These are phyloP conservation scores for Vigna trinervia DNA, from an alignment of 306 rosid genomes.

Conservation along the genomic window DNA sequence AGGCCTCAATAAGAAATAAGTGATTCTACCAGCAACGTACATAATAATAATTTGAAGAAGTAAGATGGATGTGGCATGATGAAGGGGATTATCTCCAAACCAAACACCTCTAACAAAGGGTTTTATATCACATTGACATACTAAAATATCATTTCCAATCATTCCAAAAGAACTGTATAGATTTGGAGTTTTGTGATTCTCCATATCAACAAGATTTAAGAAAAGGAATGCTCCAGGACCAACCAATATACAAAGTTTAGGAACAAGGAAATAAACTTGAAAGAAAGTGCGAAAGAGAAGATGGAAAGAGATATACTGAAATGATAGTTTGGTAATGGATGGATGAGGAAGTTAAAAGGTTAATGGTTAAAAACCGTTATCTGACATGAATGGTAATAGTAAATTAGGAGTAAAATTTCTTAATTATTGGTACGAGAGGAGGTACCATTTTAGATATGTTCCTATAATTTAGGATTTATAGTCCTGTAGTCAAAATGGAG, in stretches of 20 bases:
- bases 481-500: not conserved
- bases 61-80: not conserved
- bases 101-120: not conserved
- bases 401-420: not conserved
- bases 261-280: slow-evolving; percentile 9
- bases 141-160: slow-evolving; percentile 1
- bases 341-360: slow-evolving; percentile 37
- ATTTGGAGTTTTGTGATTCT: not conserved
- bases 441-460: not conserved
- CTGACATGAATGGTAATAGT: slow-evolving; percentile 25
- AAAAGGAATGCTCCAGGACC: slow-evolving; percentile 12
- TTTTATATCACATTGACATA: slow-evolving; percentile 9
- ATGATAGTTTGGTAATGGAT: slow-evolving; percentile 30
- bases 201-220: slow-evolving; percentile 23
- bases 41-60: slow-evolving; percentile 10
- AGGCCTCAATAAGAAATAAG: slow-evolving; percentile 40
- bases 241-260: not conserved
- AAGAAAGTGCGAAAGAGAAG: slow-evolving; percentile 26
- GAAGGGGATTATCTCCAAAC: slow-evolving; percentile 32
- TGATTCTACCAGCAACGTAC: slow-evolving; percentile 19
- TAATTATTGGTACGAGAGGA: not conserved
- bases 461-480: not conserved
- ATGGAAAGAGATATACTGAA: slow-evolving; percentile 3
- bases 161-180: slow-evolving; percentile 7
- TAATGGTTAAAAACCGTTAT: slow-evolving; percentile 44